These are phyloP conservation scores for Neopestalotiopsis clavispora DNA, from an alignment of 2,329 filamentous ascomycete species.

Conservation along the genomic window DNA sequence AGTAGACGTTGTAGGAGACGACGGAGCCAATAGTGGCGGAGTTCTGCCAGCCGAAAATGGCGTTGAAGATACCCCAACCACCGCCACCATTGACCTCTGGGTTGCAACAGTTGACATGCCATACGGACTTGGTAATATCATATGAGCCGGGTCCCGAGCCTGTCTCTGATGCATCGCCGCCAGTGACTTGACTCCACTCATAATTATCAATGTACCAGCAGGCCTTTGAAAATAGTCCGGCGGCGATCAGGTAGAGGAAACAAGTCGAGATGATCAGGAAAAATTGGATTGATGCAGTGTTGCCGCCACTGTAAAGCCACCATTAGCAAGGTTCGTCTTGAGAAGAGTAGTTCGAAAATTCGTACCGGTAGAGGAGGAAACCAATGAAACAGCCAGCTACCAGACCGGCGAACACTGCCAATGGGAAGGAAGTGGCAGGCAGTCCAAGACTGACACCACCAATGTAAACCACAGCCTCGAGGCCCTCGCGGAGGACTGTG, in stretches of 20 bases:
- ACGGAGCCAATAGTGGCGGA: slow-evolving; percentile 87
- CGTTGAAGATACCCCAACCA: slow-evolving; percentile 88
- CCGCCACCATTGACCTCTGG: slow-evolving; percentile 73
- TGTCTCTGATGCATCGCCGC: slow-evolving; percentile 58
- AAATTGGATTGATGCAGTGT: slow-evolving; percentile 69
- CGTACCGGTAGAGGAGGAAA: slow-evolving; percentile 79
- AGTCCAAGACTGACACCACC: slow-evolving; percentile 80
- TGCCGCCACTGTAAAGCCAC: slow-evolving; percentile 68
- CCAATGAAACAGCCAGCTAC: slow-evolving; percentile 70
- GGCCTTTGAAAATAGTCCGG: slow-evolving; percentile 78
- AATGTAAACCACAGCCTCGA: slow-evolving; percentile 86
- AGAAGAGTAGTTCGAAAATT: slow-evolving; percentile 14
- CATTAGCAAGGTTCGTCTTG: too few species aligned
- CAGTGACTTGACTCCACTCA: slow-evolving; percentile 68
- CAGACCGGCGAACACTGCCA: slow-evolving; percentile 77
- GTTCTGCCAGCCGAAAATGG: slow-evolving; percentile 86
- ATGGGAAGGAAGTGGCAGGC: slow-evolving; percentile 76
- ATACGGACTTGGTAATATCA: slow-evolving; percentile 77
- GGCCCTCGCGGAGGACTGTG: slow-evolving; percentile 83
- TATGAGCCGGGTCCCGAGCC: slow-evolving; percentile 74
- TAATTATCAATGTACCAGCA: slow-evolving; percentile 78
- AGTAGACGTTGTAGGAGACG: slow-evolving; percentile 87
- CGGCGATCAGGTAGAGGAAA: slow-evolving; percentile 82
- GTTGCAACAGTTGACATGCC: slow-evolving; percentile 87
- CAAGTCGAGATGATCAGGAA: slow-evolving; percentile 86